Base-by-base conservation (phyloP, 164 flowering plant genomes). In the Dillenia turbinata region DNA sequence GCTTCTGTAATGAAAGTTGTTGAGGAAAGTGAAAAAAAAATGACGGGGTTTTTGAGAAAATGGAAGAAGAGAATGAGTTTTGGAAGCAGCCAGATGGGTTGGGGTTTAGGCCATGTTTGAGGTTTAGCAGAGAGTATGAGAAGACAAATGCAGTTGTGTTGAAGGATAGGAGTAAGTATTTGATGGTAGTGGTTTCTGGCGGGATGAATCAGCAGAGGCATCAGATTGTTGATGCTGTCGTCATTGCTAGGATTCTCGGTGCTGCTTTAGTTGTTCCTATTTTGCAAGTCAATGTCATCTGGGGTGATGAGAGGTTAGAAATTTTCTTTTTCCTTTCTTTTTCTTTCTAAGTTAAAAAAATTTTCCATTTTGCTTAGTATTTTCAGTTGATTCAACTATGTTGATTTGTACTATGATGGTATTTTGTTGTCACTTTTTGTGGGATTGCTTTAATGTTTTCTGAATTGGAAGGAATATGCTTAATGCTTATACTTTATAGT, bases 181-280 rank as follows among this genome's bases (percentile, higher is more conserved):
- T 95, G 75, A 66, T 92, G 75, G 99, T 95, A 16, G 97, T 92
- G 52, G 99, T 92, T 44, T 76, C 96, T 11, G 99, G 99, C 2
- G 99, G 99, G 9, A 78, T 95, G 84, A 92, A 95, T 68, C 99
- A 92, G 76, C 99, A 95, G 78, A 76, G 97, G 74, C 89, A 95
- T 76, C 97, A 95, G 81, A 92, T 95, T 62, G 96, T 95, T 33
- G 99, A 95, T 66, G 99, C 99, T 46, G 96, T 89, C 22, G 97
- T 95, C 10, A 89, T 95, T 68, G 99, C 97, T 33, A 72, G 99
- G 66, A 84, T 95, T 57, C 96, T 95, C 52, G 97, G 97, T 0
- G 97, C 99, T 71, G 82, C 94, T 63, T 69, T 92, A 51, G 96
- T 95, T 50, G 88, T 92, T 47, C 99, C 99, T 12, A 79, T 89